These are phyloP conservation scores for Psilocybe azurescens DNA, from an alignment of 768 basidiomycete genomes.

Conservation along the genomic window DNA sequence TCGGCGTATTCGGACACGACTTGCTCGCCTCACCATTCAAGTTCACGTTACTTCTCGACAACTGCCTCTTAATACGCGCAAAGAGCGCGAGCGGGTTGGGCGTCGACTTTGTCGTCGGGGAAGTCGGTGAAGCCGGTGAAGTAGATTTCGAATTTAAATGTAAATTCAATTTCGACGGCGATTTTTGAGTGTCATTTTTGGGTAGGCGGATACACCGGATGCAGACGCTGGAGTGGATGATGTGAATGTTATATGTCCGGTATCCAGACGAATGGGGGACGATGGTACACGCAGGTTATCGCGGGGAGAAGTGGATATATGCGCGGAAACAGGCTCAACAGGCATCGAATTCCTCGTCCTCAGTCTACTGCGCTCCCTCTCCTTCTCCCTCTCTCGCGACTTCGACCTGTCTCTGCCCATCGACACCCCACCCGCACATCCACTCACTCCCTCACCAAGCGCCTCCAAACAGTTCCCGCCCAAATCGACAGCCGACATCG, in stretches of 20 bases:
- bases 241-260: too few relatives aligned
- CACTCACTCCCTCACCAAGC: neutral
- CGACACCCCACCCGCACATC: neutral
- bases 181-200: too few relatives aligned
- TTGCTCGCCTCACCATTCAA: neutral
- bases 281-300: neutral
- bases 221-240: neutral
- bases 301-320: neutral
- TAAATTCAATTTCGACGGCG: too few relatives aligned
- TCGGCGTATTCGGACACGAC: neutral
- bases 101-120: neutral
- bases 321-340: neutral
- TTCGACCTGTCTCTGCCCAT: neutral
- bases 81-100: constrained; percentile 6
- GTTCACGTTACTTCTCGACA: constrained; percentile 10
- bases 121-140: neutral
- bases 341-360: neutral
- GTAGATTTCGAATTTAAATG: neutral
- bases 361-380: neutral
- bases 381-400: neutral
- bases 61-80: constrained; percentile 15
- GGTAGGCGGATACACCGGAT: neutral
- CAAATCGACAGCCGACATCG: constrained; percentile 11
- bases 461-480: constrained; percentile 3
- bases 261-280: too few relatives aligned